Percentiles rank a stretch among this genome's conserved stretches.
phyloP scores from a whole-genome alignment of 805 yeast genomes.

The Vanderwaltozyma yarrowii region DNA sequence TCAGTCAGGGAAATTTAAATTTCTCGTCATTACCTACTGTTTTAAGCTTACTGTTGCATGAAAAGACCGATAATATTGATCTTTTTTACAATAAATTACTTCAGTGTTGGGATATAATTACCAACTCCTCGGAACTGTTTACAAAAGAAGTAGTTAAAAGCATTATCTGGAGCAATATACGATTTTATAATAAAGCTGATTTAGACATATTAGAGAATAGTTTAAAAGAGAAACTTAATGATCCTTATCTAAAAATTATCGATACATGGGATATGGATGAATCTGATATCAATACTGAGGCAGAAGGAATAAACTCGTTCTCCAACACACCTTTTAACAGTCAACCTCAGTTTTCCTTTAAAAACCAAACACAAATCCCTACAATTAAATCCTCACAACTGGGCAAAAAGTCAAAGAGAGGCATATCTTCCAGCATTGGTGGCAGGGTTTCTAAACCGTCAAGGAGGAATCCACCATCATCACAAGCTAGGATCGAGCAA shows the following conservation, averaged over 20 bases:
- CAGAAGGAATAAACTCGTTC: not conserved
- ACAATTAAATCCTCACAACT: conserved; percentile 23
- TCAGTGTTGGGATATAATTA: conserved; percentile 23
- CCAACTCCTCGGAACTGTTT: conserved; percentile 9
- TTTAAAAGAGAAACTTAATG: conserved; percentile 5
- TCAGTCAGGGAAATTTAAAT: conserved; percentile 11
- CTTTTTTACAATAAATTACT: conserved; percentile 17
- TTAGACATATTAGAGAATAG: conserved; percentile 4
- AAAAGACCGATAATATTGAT: conserved; percentile 12
- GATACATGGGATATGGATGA: conserved; percentile 19
- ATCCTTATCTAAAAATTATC: conserved; percentile 11
- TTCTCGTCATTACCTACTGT: conserved; percentile 11
- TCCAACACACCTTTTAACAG: conserved; percentile 3
- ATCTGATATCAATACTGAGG: conserved; percentile 5
- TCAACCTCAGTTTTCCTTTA: conserved; percentile 11
- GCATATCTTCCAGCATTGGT: not conserved
- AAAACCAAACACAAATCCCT: conserved; percentile 23
- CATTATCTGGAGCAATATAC: conserved; percentile 10
- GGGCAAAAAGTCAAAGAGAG: conserved; percentile 2
- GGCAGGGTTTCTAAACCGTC: conserved; percentile 1
- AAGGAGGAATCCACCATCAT: not conserved
- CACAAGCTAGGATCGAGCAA: conserved; percentile 4
- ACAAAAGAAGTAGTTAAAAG: conserved; percentile 14
- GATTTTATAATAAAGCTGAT: conserved; percentile 6
- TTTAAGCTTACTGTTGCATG: conserved; percentile 12